phyloP scores from a whole-genome alignment of 1,284 basidiomycete genomes.

The Fomes fomentarius region DNA sequence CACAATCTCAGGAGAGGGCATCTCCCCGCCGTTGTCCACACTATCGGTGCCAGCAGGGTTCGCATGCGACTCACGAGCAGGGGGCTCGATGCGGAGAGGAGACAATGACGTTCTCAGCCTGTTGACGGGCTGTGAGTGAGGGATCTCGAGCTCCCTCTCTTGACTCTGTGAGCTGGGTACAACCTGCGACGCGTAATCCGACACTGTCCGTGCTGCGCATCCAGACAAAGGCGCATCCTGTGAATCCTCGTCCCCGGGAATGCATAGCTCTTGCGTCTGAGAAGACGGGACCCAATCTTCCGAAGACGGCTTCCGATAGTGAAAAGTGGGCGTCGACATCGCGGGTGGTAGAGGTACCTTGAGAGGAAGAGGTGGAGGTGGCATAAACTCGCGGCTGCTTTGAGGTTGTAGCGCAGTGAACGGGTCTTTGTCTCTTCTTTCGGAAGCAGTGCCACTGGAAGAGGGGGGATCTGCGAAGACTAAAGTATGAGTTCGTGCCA shows the following conservation, averaged over 20 bases:
- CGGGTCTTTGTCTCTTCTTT: conserved; percentile 8
- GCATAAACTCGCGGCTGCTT: conserved; percentile 5
- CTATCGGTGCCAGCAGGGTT: too few relatives aligned
- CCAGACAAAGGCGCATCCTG: neutral
- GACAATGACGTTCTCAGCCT: neutral
- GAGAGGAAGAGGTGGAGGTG: conserved; percentile 14
- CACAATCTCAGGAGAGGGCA: conserved; percentile 4
- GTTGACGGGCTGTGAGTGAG: neutral
- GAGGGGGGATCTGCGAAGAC: neutral
- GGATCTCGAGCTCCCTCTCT: conserved; percentile 24
- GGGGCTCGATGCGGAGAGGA: too few relatives aligned
- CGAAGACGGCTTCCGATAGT: neutral
- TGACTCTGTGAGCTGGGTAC: conserved; percentile 31
- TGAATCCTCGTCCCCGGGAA: conserved; percentile 3
- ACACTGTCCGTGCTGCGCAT: neutral
- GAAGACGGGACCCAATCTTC: conserved; percentile 29
- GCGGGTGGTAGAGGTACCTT: conserved; percentile 3
- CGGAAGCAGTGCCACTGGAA: neutral
- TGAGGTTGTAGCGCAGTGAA: conserved; percentile 1
- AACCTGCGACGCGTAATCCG: conserved; percentile 8
- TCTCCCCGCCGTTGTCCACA: neutral
- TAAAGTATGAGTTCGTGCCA: neutral
- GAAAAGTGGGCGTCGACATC: neutral
- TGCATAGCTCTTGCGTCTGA: conserved; percentile 26
- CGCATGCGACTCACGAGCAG: neutral